These are phyloP conservation scores for Litsea cubeba DNA, from an alignment of 164 flowering plant species.

Conservation along the genomic window DNA sequence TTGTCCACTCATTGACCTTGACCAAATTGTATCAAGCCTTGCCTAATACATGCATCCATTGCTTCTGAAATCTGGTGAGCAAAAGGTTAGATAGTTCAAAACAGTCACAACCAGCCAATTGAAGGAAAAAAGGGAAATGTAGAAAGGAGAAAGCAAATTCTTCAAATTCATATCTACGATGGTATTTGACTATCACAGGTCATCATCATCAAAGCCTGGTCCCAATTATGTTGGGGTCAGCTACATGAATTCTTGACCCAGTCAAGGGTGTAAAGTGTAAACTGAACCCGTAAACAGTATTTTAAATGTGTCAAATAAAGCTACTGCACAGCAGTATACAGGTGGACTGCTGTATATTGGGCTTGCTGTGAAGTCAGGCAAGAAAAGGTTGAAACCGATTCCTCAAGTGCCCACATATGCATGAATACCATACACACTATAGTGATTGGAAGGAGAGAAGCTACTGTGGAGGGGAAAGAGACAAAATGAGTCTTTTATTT, in stretches of 20 bases:
- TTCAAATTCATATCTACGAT: neutral
- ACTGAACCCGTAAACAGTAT: neutral
- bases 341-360: no score
- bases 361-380: no score
- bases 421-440: no score
- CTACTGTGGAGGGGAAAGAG: no score
- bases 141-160: constrained; percentile 1
- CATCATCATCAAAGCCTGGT: neutral
- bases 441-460: no score
- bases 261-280: neutral
- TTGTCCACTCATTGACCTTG: constrained; percentile 31
- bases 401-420: no score
- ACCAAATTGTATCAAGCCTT: constrained; percentile 39
- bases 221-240: neutral
- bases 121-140: neutral
- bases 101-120: neutral
- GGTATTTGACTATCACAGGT: neutral
- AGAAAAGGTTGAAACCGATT: no score
- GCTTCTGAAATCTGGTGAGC: constrained; percentile 60
- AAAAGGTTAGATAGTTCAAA: neutral
- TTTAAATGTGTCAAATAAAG: no score
- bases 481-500: no score
- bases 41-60: constrained; percentile 54
- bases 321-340: no score
- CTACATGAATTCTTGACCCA: neutral